Base-by-base conservation (phyloP, 1,139 yeast genomes). In the Blastobotrys aristatus region DNA sequence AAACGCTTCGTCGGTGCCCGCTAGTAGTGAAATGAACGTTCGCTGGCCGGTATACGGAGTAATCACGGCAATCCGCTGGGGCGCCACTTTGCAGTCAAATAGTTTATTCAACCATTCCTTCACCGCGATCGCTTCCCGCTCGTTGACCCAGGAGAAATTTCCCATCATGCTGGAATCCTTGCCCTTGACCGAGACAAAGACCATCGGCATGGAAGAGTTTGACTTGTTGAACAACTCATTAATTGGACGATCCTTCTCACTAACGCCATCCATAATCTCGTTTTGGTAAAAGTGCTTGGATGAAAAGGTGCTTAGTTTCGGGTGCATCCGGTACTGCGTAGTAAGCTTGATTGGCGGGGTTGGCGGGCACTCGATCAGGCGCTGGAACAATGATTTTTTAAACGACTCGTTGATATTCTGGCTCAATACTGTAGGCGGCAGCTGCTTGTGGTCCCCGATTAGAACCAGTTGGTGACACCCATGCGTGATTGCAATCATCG, bases 21-120 rank as follows among this genome's bases (percentile, higher is more conserved):
- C 90, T n/a, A 79, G 76, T 50, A 89, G 71, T 17, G 38, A 13
- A 32, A 32, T 32, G 61, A 84, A 88, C 0, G 94, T 86, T 54
- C 96, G 73, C 68, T 90, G 97, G 31, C 96, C 97, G 65, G 88
- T 96, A 65, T 89, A 89, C 0, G 97, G 97, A 3, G 97, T 89
- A 48, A 89, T 82, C 32, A 89, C 84, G 61, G 97, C 97, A 62
- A 89, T 89, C 62, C 88, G 94, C 14, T 74, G 75, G 0, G 96
- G 89, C 46, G 70, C 67, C 13, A 89, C 78, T 13, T 96, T 96
- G 57, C 85, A 89, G 54, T 74, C 77, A 64, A 88, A 84, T 48
- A 89, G 71, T 53, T 77, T 72, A 1, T 92, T 80, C 35, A 89
- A 80, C 30, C 85, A 72, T 61, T 84, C 82, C 64, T 87, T 96